Conservation (phyloP, 768 basidiomycete genomes). For the Phaffia tasmanica region DNA sequence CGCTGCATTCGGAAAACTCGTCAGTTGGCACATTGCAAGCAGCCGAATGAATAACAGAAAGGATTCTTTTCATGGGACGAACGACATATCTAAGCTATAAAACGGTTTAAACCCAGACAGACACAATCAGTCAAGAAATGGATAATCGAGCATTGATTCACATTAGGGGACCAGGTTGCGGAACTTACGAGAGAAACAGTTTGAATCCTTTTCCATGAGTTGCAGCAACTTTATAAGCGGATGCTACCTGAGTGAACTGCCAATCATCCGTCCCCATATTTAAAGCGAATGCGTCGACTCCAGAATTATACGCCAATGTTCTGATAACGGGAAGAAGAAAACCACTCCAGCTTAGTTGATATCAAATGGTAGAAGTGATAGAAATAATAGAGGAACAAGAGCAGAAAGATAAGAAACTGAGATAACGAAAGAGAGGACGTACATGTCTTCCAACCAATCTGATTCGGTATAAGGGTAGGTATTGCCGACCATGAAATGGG, state of each 20-base stretch:
- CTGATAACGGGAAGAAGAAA: constrained; percentile 2
- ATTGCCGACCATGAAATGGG: constrained; percentile 7
- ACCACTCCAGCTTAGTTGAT: too few relatives aligned
- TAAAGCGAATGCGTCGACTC: constrained; percentile 25
- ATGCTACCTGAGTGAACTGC: constrained; percentile 17
- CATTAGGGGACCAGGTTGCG: neutral
- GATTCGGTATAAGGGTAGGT: constrained; percentile 18
- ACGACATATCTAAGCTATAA: constrained; percentile 24
- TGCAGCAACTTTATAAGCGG: constrained; percentile 17
- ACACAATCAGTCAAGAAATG: neutral
- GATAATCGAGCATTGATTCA: neutral
- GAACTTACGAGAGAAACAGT: constrained; percentile 16
- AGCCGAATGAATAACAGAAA: neutral
- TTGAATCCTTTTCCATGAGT: constrained; percentile 19
- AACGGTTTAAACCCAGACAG: neutral
- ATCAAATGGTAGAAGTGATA: too few relatives aligned
- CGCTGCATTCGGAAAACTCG: constrained; percentile 1
- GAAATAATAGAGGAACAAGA: too few relatives aligned
- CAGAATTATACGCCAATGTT: constrained; percentile 15
- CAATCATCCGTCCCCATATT: constrained; percentile 24
- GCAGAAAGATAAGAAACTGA: neutral
- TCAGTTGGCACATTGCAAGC: neutral
- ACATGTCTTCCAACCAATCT: constrained; percentile 5
- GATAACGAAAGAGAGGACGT: neutral
- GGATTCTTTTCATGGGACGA: neutral